phyloP scores from a whole-genome alignment of 495 filamentous ascomycete species.

The Trichoderma asperelloides region DNA sequence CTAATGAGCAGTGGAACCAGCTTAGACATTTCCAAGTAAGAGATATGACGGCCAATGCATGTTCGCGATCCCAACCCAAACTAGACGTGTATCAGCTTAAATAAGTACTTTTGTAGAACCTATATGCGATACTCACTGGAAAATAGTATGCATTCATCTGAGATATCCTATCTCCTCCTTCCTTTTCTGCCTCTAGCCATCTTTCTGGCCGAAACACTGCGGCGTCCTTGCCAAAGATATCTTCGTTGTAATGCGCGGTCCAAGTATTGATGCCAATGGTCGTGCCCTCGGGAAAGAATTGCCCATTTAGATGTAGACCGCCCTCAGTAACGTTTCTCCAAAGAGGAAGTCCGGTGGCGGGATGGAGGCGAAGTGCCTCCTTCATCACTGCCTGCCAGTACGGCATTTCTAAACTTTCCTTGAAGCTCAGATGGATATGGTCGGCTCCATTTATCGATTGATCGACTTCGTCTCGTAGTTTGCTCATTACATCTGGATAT shows the following conservation, averaged over 20 bases:
- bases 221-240: constrained; percentile 38
- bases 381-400: constrained; percentile 59
- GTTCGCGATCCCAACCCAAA: constrained; percentile 54
- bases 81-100: constrained; percentile 10
- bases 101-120: not conserved
- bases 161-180: constrained; percentile 20
- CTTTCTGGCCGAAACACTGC: constrained; percentile 37
- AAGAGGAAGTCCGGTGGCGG: constrained; percentile 43
- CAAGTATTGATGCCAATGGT: constrained; percentile 47
- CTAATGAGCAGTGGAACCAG: constrained; percentile 52
- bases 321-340: constrained; percentile 48
- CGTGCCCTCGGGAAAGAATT: constrained; percentile 42
- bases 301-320: constrained; percentile 41
- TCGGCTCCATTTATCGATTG: not conserved
- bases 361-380: constrained; percentile 53
- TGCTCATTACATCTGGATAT: constrained; percentile 25
- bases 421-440: constrained; percentile 30
- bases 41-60: constrained; percentile 61
- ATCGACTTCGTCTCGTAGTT: constrained; percentile 38
- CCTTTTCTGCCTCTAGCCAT: constrained; percentile 34
- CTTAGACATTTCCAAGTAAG: constrained; percentile 56
- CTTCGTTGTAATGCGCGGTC: constrained; percentile 41
- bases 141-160: constrained; percentile 29
- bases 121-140: constrained; percentile 13
- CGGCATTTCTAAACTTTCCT: constrained; percentile 43